A percentile compares a stretch with the other conserved stretches of the same genome.
Conservation (phyloP, 2,329 filamentous ascomycete species). For the Curvularia hawaiiensis region DNA sequence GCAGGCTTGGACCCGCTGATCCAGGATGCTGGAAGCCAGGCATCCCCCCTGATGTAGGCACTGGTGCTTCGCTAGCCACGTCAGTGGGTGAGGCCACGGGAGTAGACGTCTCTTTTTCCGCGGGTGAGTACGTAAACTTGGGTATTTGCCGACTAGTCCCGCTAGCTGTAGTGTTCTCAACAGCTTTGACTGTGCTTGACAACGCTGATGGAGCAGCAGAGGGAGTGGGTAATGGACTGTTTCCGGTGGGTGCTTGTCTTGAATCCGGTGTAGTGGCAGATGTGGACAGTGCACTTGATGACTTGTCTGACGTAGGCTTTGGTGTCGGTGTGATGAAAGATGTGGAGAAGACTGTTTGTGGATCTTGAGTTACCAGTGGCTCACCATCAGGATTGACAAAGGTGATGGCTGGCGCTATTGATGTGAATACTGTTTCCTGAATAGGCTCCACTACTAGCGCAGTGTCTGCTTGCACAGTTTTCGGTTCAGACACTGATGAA, state of each 20-base stretch:
- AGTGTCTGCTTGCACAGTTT: slow-evolving; percentile 35
- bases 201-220: slow-evolving; percentile 6
- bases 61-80: slow-evolving; percentile 10
- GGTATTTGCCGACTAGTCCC: slow-evolving; percentile 22
- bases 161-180: slow-evolving; percentile 23
- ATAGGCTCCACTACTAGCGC: slow-evolving; percentile 43
- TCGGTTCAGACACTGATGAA: slow-evolving; percentile 13
- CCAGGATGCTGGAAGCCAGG: slow-evolving; percentile 29
- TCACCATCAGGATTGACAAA: slow-evolving; percentile 40
- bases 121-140: slow-evolving; percentile 34
- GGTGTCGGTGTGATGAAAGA: slow-evolving; percentile 36
- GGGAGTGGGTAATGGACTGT: slow-evolving; percentile 7
- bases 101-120: slow-evolving; percentile 20
- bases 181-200: slow-evolving; percentile 20
- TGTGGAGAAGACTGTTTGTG: slow-evolving; percentile 38
- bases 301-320: slow-evolving; percentile 16
- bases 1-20: slow-evolving; percentile 10
- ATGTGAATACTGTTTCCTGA: slow-evolving; percentile 34
- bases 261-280: slow-evolving; percentile 11
- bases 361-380: slow-evolving; percentile 38
- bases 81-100: slow-evolving; percentile 14
- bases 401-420: slow-evolving; percentile 37
- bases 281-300: slow-evolving; percentile 18
- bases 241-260: slow-evolving; percentile 11
- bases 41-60: slow-evolving; percentile 23